These are phyloP conservation scores for Halophytophthora polymorphica DNA, from an alignment of 352 stramenopile species.

Conservation along the genomic window DNA sequence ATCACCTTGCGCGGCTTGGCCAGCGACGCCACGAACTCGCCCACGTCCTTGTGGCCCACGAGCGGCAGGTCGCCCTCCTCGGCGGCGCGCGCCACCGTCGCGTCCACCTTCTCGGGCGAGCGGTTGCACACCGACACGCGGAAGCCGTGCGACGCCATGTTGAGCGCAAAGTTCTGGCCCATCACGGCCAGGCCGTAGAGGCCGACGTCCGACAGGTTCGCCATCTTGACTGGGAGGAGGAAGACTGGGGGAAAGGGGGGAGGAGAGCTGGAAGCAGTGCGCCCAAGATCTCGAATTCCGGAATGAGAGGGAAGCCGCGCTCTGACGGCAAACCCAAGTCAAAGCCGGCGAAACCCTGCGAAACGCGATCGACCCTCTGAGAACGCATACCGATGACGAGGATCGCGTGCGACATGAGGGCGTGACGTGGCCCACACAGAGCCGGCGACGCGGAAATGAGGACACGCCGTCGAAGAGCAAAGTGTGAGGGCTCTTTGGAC, in stretches of 20 bases:
- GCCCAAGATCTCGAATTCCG: conserved; percentile 24
- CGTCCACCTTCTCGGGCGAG: conserved; percentile 95
- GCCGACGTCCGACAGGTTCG: conserved; percentile 79
- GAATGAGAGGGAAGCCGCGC: conserved; percentile 11
- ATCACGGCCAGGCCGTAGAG: conserved; percentile 93
- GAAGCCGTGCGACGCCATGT: conserved; percentile 98
- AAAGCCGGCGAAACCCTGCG: too few relatives aligned
- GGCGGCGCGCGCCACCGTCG: conserved; percentile 93
- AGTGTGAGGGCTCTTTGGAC: too few relatives aligned
- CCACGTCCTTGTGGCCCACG: conserved; percentile 89
- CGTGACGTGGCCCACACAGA: too few relatives aligned
- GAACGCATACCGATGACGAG: too few relatives aligned
- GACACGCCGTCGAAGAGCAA: too few relatives aligned
- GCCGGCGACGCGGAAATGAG: too few relatives aligned
- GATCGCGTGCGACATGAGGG: too few relatives aligned
- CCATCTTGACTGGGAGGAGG: conserved; percentile 28
- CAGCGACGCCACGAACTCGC: conserved; percentile 92
- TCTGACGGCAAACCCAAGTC: too few relatives aligned
- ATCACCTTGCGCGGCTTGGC: conserved; percentile 96
- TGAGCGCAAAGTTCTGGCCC: conserved; percentile 99
- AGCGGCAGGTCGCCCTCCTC: conserved; percentile 95
- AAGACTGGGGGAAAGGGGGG: conserved; percentile 1
- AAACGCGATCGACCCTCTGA: too few relatives aligned
- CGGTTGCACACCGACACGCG: conserved; percentile 96
- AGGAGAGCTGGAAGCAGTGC: conserved; percentile 3